Evolutionary conservation across 2,329 filamentous ascomycete genomes (phyloP).

Genomic region (Dichotomopilus funicola): DNA sequence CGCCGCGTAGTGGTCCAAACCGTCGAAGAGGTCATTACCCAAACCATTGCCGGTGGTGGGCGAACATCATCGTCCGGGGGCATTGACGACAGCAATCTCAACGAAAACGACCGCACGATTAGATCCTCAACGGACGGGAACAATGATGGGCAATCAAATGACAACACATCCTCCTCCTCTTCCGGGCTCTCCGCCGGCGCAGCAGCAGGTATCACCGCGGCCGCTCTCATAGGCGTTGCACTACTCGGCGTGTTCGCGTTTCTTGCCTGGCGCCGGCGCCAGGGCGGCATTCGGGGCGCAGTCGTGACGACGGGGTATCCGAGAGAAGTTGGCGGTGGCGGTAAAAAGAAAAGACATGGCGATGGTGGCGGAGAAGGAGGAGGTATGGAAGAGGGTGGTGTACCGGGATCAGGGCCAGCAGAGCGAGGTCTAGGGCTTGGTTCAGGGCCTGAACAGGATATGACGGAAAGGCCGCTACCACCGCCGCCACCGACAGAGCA

Average conservation of each 20-base stretch:
- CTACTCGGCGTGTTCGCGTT: slow-evolving; percentile 13
- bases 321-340: background rate
- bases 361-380: too few species aligned
- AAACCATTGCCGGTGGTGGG: background rate
- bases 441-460: too few species aligned
- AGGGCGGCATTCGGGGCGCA: slow-evolving; percentile 18
- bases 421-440: too few species aligned
- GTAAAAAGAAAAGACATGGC: background rate
- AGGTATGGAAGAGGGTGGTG: too few species aligned
- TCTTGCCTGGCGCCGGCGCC: slow-evolving; percentile 12
- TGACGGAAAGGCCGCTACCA: too few species aligned
- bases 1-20: background rate
- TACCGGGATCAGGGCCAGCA: too few species aligned
- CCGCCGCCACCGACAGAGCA: too few species aligned
- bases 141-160: background rate
- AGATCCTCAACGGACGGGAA: background rate
- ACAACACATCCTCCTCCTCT: background rate
- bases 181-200: slow-evolving; percentile 14
- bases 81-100: background rate
- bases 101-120: background rate
- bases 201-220: slow-evolving; percentile 19
- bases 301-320: slow-evolving; percentile 19
- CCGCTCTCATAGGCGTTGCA: slow-evolving; percentile 7
- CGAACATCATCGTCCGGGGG: background rate
- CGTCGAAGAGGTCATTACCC: background rate